phyloP scores from a whole-genome alignment of 2,329 filamentous ascomycete genomes.

The Cladophialophora exuberans region DNA sequence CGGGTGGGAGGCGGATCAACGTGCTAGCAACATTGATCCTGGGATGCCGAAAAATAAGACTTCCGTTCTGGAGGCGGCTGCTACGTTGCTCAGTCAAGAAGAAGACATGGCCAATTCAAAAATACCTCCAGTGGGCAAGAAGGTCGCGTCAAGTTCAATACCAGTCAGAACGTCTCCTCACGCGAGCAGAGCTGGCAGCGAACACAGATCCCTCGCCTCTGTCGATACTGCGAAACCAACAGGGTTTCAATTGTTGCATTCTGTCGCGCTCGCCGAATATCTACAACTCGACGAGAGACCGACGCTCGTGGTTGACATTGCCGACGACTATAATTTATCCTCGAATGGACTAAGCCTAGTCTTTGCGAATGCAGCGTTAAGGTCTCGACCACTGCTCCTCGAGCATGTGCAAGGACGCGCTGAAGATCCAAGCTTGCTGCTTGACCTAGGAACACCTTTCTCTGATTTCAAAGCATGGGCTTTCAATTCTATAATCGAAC shows the following conservation, averaged over 20 bases:
- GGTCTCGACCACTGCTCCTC: slow-evolving; percentile 58
- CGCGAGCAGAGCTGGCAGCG: neutral
- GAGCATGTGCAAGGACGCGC: slow-evolving; percentile 59
- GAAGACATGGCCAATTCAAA: slow-evolving; percentile 12
- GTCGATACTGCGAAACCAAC: slow-evolving; percentile 55
- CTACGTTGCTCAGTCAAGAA: slow-evolving; percentile 9
- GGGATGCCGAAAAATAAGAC: neutral
- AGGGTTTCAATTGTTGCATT: slow-evolving; percentile 61
- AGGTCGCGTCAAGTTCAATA: slow-evolving; percentile 12
- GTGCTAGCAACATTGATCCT: neutral
- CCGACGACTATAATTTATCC: slow-evolving; percentile 59
- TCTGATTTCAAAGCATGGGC: slow-evolving; percentile 72
- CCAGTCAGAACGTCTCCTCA: slow-evolving; percentile 21
- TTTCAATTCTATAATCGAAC: slow-evolving; percentile 58
- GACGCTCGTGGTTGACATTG: slow-evolving; percentile 73
- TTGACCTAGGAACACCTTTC: slow-evolving; percentile 50
- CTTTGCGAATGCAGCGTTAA: slow-evolving; percentile 70
- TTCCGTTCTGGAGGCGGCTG: slow-evolving; percentile 21
- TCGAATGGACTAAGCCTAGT: slow-evolving; percentile 62
- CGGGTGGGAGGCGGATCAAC: slow-evolving; percentile 17
- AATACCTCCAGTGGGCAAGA: slow-evolving; percentile 1
- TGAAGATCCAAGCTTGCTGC: slow-evolving; percentile 47
- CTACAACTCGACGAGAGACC: slow-evolving; percentile 77
- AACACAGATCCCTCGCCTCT: slow-evolving; percentile 48
- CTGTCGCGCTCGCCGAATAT: slow-evolving; percentile 70